Evolutionary conservation across 2,329 filamentous ascomycete species (phyloP).

Genomic region (Fusarium siculi): DNA sequence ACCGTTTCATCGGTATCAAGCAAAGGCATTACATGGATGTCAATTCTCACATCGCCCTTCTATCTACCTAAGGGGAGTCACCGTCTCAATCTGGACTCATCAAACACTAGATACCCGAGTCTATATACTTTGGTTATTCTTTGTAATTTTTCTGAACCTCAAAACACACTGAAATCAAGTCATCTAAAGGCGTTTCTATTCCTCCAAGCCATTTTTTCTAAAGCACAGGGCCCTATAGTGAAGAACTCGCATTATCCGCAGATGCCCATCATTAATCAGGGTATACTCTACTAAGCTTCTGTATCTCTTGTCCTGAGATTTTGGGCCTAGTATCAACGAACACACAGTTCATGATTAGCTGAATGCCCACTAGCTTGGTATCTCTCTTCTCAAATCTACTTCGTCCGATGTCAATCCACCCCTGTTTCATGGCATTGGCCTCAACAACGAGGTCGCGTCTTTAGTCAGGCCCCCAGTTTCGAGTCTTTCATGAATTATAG

Average conservation of each 20-base stretch:
- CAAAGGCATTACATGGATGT: too few relatives aligned
- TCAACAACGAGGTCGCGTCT: background rate
- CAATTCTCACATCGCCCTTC: background rate
- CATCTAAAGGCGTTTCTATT: too few relatives aligned
- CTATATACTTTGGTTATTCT: background rate
- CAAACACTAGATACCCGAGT: background rate
- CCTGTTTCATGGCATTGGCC: background rate
- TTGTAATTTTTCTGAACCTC: background rate
- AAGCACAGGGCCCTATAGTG: background rate
- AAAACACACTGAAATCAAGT: background rate
- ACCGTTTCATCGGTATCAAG: accelerated
- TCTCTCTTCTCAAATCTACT: background rate
- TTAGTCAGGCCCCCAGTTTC: background rate
- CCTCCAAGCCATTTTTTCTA: background rate
- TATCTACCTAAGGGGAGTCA: background rate
- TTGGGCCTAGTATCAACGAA: too few relatives aligned
- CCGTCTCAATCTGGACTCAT: background rate
- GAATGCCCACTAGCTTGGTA: background rate
- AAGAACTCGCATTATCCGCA: background rate
- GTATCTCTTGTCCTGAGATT: too few relatives aligned
- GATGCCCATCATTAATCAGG: background rate
- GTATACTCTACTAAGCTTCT: background rate
- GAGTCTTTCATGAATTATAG: background rate
- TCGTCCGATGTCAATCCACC: background rate
- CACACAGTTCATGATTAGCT: background rate